These are phyloP conservation scores for Tolypocladium ophioglossoides DNA, from an alignment of 2,329 filamentous ascomycete species.

Conservation along the genomic window DNA sequence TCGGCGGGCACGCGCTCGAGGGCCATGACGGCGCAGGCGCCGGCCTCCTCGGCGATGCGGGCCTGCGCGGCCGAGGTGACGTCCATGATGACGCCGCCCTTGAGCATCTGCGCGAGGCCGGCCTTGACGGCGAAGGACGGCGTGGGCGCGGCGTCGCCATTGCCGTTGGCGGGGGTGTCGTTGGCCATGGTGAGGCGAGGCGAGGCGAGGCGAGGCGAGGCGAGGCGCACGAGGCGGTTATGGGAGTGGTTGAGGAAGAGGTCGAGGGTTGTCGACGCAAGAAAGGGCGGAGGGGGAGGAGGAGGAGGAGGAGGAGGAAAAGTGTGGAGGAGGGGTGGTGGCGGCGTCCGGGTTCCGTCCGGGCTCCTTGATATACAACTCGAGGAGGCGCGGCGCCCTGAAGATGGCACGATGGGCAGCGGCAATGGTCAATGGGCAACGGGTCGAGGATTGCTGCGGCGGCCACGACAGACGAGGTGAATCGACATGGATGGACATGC, in stretches of 20 bases:
- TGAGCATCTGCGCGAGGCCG: slow-evolving; percentile 93
- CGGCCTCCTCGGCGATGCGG: slow-evolving; percentile 93
- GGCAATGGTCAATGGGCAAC: background rate
- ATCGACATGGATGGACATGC: too few relatives aligned
- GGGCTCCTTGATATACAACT: background rate
- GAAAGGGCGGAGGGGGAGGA: background rate
- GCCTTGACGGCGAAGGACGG: slow-evolving; percentile 79
- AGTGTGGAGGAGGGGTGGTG: background rate
- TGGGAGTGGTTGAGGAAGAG: background rate
- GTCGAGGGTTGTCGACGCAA: background rate
- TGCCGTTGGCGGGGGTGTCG: slow-evolving; percentile 17
- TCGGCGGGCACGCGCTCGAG: slow-evolving; percentile 95
- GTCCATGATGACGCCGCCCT: slow-evolving; percentile 99
- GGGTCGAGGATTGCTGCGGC: too few relatives aligned
- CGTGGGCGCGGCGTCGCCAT: slow-evolving; percentile 26
- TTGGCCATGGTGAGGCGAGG: slow-evolving; percentile 23
- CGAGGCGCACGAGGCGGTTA: background rate
- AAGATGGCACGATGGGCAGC: background rate
- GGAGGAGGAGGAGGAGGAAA: too few relatives aligned
- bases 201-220: background rate
- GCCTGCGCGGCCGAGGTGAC: slow-evolving; percentile 90
- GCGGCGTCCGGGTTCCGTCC: background rate
- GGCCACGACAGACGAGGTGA: too few relatives aligned
- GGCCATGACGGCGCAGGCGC: slow-evolving; percentile 94
- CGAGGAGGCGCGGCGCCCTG: background rate